These are phyloP conservation scores for Gymnopus androsaceus DNA, from an alignment of 1,284 basidiomycete genomes.

Conservation along the genomic window DNA sequence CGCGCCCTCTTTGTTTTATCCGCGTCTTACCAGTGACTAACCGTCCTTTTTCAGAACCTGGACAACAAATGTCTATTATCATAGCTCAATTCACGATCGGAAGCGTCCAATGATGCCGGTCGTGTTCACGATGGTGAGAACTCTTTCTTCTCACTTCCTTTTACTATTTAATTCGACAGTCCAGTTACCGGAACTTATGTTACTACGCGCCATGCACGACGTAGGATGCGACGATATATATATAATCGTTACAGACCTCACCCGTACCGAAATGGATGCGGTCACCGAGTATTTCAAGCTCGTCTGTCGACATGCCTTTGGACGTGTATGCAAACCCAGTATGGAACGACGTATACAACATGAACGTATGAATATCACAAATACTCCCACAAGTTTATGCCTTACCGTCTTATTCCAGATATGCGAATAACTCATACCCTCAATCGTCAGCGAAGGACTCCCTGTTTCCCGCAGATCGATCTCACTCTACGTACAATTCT, in stretches of 20 bases:
- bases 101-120: slow-evolving; percentile 76
- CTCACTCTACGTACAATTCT: slow-evolving; percentile 70
- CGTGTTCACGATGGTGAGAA: slow-evolving; percentile 69
- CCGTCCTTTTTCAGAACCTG: too few species aligned
- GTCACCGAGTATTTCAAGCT: slow-evolving; percentile 75
- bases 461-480: slow-evolving; percentile 78
- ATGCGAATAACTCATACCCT: slow-evolving; percentile 67
- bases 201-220: slow-evolving; percentile 76
- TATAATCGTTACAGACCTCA: slow-evolving; percentile 75
- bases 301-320: slow-evolving; percentile 62
- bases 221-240: slow-evolving; percentile 70
- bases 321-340: slow-evolving; percentile 60
- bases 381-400: not conserved
- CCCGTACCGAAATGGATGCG: slow-evolving; percentile 75
- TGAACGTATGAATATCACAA: slow-evolving; percentile 50
- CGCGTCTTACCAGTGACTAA: too few species aligned
- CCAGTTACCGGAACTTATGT: slow-evolving; percentile 74
- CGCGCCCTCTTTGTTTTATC: too few species aligned
- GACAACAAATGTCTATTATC: slow-evolving; percentile 77
- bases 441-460: slow-evolving; percentile 62
- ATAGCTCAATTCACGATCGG: slow-evolving; percentile 68
- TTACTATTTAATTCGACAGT: slow-evolving; percentile 2
- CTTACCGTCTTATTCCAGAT: slow-evolving; percentile 39
- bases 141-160: slow-evolving; percentile 14
- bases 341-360: slow-evolving; percentile 65